Percentiles rank a stretch among this genome's conserved stretches.
Evolutionary conservation across 495 filamentous ascomycete species (phyloP).

Genomic region (Evernia prunastri): DNA sequence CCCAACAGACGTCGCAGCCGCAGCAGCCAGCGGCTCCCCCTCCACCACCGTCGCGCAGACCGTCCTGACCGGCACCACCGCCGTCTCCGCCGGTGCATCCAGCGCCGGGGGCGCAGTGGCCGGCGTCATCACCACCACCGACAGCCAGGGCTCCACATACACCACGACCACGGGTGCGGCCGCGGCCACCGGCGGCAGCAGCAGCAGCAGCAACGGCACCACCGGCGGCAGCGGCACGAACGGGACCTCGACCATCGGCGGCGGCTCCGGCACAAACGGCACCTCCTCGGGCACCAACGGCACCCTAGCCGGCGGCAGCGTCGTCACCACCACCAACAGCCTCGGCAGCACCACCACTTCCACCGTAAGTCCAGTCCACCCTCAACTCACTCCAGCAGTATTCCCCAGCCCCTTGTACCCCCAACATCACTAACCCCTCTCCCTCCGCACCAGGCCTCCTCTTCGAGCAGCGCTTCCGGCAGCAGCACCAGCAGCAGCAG

Average conservation of each 20-base stretch:
- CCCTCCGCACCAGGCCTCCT: too few relatives aligned
- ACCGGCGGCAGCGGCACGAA: background rate
- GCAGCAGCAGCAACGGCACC: background rate
- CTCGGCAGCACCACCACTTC: background rate
- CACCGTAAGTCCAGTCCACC: background rate
- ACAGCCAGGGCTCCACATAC: constrained; percentile 21
- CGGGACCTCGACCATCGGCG: background rate
- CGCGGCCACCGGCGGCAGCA: background rate
- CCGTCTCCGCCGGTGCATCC: constrained; percentile 27
- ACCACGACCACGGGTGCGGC: constrained; percentile 28
- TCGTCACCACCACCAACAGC: background rate
- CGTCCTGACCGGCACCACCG: constrained; percentile 32
- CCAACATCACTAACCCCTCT: too few relatives aligned
- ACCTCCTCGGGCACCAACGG: background rate
- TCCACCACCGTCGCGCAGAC: constrained; percentile 28
- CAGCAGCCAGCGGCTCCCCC: constrained; percentile 24
- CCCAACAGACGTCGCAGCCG: constrained; percentile 17
- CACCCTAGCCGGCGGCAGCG: background rate
- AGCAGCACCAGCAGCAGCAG: background rate
- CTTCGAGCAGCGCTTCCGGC: background rate
- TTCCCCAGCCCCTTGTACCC: too few relatives aligned
- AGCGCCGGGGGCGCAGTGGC: constrained; percentile 11
- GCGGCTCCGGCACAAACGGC: background rate
- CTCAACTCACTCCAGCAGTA: too few relatives aligned
- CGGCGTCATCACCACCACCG: constrained; percentile 23